phyloP scores from a whole-genome alignment of 805 yeast species.

The Saccharomycopsis malanga region DNA sequence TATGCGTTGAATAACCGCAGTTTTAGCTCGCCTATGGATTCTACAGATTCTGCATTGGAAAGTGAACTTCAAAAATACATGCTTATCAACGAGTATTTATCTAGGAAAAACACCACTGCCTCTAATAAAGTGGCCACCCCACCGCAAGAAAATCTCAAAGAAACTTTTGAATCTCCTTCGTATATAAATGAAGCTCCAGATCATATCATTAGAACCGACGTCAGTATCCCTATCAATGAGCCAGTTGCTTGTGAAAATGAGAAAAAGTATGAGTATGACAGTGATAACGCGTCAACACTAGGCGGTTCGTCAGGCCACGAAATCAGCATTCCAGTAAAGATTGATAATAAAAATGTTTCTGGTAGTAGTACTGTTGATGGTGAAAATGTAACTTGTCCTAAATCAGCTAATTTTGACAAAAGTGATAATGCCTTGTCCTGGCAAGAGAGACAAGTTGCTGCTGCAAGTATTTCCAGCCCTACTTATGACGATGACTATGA shows the following conservation, averaged over 20 bases:
- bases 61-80: conserved; percentile 3
- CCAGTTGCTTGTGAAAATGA: too few species aligned
- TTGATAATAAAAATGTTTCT: too few species aligned
- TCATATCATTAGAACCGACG: conserved; percentile 1
- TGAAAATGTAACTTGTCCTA: too few species aligned
- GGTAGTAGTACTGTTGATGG: too few species aligned
- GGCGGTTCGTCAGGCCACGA: too few species aligned
- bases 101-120: background rate
- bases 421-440: too few species aligned
- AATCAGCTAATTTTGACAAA: too few species aligned
- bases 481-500: conserved; percentile 1
- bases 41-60: background rate
- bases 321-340: too few species aligned
- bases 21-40: background rate
- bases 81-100: conserved; percentile 8
- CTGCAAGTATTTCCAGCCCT: background rate
- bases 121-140: background rate
- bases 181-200: background rate
- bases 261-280: too few species aligned
- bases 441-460: too few species aligned
- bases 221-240: too few species aligned
- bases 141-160: background rate
- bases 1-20: background rate
- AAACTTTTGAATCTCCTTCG: conserved; percentile 4
- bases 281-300: too few species aligned